Evolutionary conservation across 129 eudicot genomes (phyloP).

Genomic region (Flaveria bidentis): DNA sequence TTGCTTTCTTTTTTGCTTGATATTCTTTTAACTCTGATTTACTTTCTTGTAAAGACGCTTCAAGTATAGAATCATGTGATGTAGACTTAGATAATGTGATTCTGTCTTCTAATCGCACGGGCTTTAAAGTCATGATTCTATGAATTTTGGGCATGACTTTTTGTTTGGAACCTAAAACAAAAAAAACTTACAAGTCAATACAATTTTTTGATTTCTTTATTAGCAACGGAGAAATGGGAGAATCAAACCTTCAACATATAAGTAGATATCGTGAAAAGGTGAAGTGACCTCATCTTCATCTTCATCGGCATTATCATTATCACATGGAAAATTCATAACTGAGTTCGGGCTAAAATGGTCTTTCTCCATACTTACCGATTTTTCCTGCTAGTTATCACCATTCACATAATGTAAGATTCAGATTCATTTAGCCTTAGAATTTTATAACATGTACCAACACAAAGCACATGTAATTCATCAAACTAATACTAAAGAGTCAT

Average conservation of each 20-base stretch:
- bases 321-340: slow-evolving; percentile 64
- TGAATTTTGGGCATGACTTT: slow-evolving; percentile 51
- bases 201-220: background rate
- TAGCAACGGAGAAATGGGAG: background rate
- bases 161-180: slow-evolving; percentile 43
- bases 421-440: background rate
- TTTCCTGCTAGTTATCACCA: slow-evolving; percentile 25
- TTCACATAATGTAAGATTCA: background rate
- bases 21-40: slow-evolving; percentile 32
- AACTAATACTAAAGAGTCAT: background rate
- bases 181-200: background rate
- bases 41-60: slow-evolving; percentile 21
- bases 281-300: slow-evolving; percentile 53
- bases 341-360: slow-evolving; percentile 84
- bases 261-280: slow-evolving; percentile 20
- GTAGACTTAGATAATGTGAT: slow-evolving; percentile 34
- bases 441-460: background rate
- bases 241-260: slow-evolving; percentile 24
- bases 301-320: slow-evolving; percentile 40
- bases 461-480: background rate
- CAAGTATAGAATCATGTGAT: slow-evolving; percentile 18
- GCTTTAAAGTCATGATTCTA: slow-evolving; percentile 51
- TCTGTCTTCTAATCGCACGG: slow-evolving; percentile 59
- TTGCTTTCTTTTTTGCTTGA: slow-evolving; percentile 34
- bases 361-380: slow-evolving; percentile 41